Conservation (phyloP, 2,329 filamentous ascomycete genomes). For the Zelopaecilomyces penicillatus region DNA sequence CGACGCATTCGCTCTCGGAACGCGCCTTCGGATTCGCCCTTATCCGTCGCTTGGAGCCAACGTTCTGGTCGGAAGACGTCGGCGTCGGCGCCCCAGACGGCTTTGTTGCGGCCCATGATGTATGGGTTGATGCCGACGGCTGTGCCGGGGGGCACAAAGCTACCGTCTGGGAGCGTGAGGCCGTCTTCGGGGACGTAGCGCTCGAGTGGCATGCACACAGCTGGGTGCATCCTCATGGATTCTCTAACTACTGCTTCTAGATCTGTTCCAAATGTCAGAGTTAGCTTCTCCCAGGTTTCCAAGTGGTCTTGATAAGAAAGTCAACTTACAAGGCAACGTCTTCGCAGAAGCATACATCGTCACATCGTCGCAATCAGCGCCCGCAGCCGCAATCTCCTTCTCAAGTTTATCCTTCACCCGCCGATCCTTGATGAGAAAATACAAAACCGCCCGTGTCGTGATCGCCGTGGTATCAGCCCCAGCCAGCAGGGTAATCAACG, state of each 20-base stretch:
- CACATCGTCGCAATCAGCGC: neutral
- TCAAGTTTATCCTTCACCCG: slow-evolving; percentile 12
- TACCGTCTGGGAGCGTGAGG: slow-evolving; percentile 21
- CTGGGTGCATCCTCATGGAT: slow-evolving; percentile 35
- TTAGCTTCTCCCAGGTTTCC: no score
- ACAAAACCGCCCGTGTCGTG: slow-evolving; percentile 15
- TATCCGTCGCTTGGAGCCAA: slow-evolving; percentile 15
- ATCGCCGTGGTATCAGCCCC: slow-evolving; percentile 18
- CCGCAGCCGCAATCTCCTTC: slow-evolving; percentile 10
- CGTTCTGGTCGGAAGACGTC: slow-evolving; percentile 36
- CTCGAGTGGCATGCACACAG: slow-evolving; percentile 34
- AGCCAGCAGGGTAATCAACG: slow-evolving; percentile 23
- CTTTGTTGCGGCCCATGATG: slow-evolving; percentile 26
- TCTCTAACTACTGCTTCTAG: slow-evolving; percentile 37
- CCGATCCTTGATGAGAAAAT: slow-evolving; percentile 15
- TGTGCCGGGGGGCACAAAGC: slow-evolving; percentile 22
- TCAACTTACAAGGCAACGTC: neutral
- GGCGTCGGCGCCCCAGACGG: slow-evolving; percentile 33
- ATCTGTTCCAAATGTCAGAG: no score
- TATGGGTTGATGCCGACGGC: slow-evolving; percentile 28
- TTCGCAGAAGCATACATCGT: no score
- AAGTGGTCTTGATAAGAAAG: slow-evolving; percentile 8
- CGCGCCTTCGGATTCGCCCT: slow-evolving; percentile 12
- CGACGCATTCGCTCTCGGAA: slow-evolving; percentile 18
- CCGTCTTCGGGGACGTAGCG: slow-evolving; percentile 34